phyloP scores from a whole-genome alignment of 805 yeast genomes.

The Yarrowia phangngaensis region DNA sequence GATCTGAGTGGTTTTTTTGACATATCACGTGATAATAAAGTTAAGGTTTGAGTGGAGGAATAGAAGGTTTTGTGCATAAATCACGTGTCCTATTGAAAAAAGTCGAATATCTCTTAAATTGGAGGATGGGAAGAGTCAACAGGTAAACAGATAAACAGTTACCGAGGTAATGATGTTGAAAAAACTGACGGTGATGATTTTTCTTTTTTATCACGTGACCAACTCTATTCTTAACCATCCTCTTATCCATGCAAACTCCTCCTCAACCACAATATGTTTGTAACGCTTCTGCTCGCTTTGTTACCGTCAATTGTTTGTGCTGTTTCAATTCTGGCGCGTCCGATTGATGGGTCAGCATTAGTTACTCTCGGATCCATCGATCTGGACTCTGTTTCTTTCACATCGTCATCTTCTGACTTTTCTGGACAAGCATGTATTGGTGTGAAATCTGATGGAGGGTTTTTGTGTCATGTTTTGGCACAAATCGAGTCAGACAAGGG shows the following conservation, averaged over 20 bases:
- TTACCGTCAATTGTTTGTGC: conserved; percentile 13
- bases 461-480: conserved; percentile 19
- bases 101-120: no score
- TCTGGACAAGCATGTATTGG: conserved; percentile 16
- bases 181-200: no score
- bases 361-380: conserved; percentile 16
- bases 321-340: conserved; percentile 10
- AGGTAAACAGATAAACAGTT: no score
- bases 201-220: no score
- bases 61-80: no score
- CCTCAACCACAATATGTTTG: neutral
- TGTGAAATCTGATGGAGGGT: neutral
- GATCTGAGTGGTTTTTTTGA: no score
- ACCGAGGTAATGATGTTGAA: no score
- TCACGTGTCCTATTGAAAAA: no score
- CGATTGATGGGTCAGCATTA: neutral
- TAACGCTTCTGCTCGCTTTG: conserved; percentile 5
- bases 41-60: no score
- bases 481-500: conserved; percentile 6
- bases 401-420: conserved; percentile 14
- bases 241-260: neutral
- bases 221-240: neutral
- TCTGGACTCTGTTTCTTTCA: conserved; percentile 16
- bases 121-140: no score
- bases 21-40: no score